Base-by-base conservation (phyloP, 495 filamentous ascomycete species). In the Talaromyces thailandensis region DNA sequence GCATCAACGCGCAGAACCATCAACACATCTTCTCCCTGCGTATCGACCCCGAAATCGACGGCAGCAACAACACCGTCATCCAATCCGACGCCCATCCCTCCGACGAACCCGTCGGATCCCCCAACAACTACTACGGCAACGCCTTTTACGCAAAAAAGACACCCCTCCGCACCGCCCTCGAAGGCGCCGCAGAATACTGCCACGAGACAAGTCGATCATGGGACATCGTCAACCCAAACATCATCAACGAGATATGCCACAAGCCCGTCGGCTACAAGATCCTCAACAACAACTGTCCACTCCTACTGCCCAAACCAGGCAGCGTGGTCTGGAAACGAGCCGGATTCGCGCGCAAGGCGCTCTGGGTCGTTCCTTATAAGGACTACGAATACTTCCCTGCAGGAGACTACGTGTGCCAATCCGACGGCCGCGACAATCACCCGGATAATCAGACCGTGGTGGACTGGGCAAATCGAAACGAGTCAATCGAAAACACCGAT, bases 1-100 rank as follows among this genome's bases (percentile, higher is more conserved):
- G 76, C 3, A 74, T 78, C 58, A 69, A 72, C 55, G 79, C 79
- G n/a, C 77, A 80, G 62, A 79, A 82, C 64, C 81, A 81, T 65
- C 81, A 83, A 62, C 81, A 83, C 68, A 62, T 82, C 60, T 83
- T 83, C 70, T 81, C 75, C 51, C 70, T 82, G 31, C 77, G 81
- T 18, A 76, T 83, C 26, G 81, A 83, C 59, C 81, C 81, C 28
- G 80, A 79, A 28, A 82, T 83, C 66, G 81, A 83, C 63, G 81
- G 81, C 5, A 62, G 71, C 56, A 69, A 75, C 65, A 82, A 83
- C 67, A 74, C 76, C 35, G 72, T 83, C 56, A 65, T 82, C 3
- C 74, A 82, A 56, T 75, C 69, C 60, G 81, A 83, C 60, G 78
- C 80, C 14, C 71, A 78, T 32, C 64, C 75, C 12, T 35, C 70